phyloP scores from a whole-genome alignment of 441 rosid species.

The Pelargonium cotyledonis region DNA sequence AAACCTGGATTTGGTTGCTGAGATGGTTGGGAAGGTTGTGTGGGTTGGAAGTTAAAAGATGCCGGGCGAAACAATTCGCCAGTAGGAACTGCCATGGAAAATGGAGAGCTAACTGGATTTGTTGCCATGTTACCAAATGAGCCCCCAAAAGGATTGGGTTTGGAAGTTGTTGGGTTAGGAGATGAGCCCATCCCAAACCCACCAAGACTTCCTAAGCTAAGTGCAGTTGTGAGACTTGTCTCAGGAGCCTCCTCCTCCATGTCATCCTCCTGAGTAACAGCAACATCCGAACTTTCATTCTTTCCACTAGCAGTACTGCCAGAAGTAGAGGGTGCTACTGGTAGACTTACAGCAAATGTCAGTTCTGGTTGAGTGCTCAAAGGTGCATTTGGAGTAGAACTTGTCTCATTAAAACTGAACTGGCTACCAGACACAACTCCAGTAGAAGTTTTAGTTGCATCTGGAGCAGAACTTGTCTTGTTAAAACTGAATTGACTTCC shows the following conservation, averaged over 20 bases:
- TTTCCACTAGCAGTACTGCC: slow-evolving; percentile 33
- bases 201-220: slow-evolving; percentile 60
- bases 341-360: slow-evolving; percentile 30
- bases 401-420: neutral
- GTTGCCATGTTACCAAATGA: slow-evolving; percentile 51
- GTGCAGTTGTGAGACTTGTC: slow-evolving; percentile 43
- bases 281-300: slow-evolving; percentile 37
- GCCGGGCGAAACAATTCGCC: slow-evolving; percentile 90
- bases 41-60: slow-evolving; percentile 69
- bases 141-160: slow-evolving; percentile 66
- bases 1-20: slow-evolving; percentile 43
- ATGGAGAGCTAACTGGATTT: slow-evolving; percentile 41
- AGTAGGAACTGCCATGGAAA: slow-evolving; percentile 49
- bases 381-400: slow-evolving; percentile 10
- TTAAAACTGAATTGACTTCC: neutral
- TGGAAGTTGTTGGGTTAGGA: slow-evolving; percentile 42
- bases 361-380: slow-evolving; percentile 41
- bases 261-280: slow-evolving; percentile 64
- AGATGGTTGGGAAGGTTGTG: slow-evolving; percentile 48
- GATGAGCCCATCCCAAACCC: slow-evolving; percentile 59
- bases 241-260: slow-evolving; percentile 98
- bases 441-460: neutral
- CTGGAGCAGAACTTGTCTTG: neutral
- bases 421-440: neutral
- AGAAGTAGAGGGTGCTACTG: slow-evolving; percentile 30